These are phyloP conservation scores for Cyberlindnera xylosilytica DNA, from an alignment of 805 yeast species.

Conservation along the genomic window DNA sequence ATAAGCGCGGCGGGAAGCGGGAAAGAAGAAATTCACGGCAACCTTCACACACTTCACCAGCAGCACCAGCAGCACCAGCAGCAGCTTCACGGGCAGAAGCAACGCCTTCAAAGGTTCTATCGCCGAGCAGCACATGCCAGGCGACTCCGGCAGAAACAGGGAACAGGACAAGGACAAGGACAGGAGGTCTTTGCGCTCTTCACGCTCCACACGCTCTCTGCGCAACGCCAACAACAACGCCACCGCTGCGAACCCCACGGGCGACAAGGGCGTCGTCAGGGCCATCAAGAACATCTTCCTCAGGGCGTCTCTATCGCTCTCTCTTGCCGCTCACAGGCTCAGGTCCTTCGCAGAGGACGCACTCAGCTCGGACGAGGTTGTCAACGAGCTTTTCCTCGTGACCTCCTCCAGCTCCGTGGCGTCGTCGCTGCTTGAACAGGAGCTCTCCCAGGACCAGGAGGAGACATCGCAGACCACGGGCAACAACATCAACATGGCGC, in stretches of 20 bases:
- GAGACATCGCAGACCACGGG: slow-evolving; percentile 11
- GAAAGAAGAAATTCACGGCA: too few species aligned
- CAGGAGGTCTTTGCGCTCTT: slow-evolving; percentile 6
- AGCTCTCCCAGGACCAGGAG: slow-evolving; percentile 9
- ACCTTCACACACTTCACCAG: too few species aligned
- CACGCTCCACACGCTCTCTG: slow-evolving; percentile 13
- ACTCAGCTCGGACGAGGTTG: slow-evolving; percentile 45
- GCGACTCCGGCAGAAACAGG: background rate
- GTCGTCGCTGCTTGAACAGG: slow-evolving; percentile 28
- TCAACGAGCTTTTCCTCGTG: slow-evolving; percentile 47
- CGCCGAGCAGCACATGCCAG: background rate
- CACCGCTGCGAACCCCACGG: background rate
- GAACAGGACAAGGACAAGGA: slow-evolving; percentile 1
- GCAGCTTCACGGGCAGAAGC: background rate
- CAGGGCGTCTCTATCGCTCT: slow-evolving; percentile 38
- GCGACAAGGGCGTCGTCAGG: slow-evolving; percentile 7
- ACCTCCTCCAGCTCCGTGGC: slow-evolving; percentile 32
- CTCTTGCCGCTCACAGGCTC: slow-evolving; percentile 33
- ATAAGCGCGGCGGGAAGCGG: too few species aligned
- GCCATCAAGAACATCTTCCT: slow-evolving; percentile 33
- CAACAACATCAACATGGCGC: slow-evolving; percentile 22
- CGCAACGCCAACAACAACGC: background rate
- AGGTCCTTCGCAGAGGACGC: slow-evolving; percentile 46
- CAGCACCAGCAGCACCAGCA: background rate
- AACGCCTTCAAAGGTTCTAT: background rate